These are phyloP conservation scores for Pterula multifida DNA, from an alignment of 1,284 basidiomycete species.

Conservation along the genomic window DNA sequence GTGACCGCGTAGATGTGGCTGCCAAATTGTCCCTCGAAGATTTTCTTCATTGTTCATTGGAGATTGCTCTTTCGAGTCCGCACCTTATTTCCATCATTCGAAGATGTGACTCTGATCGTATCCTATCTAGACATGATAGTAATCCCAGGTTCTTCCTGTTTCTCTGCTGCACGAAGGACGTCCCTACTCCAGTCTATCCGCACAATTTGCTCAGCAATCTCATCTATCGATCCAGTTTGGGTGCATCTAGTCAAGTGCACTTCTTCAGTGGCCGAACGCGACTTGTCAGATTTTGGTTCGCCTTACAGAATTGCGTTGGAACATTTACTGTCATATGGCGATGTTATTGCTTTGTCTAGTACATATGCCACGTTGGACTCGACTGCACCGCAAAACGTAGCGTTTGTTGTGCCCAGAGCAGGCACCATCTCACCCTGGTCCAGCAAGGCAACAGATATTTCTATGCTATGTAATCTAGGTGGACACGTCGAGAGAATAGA, in stretches of 20 bases:
- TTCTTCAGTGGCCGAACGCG: constrained; percentile 31
- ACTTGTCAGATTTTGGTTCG: constrained; percentile 36
- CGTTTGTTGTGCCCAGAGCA: constrained; percentile 71
- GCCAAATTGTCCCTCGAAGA: neutral
- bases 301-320: constrained; percentile 46
- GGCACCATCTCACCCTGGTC: constrained; percentile 86
- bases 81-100: neutral
- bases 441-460: constrained; percentile 83
- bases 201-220: constrained; percentile 37
- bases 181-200: constrained; percentile 59
- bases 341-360: constrained; percentile 44
- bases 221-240: constrained; percentile 74
- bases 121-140: constrained; percentile 37
- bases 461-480: constrained; percentile 63
- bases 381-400: constrained; percentile 25
- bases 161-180: constrained; percentile 62
- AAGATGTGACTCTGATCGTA: neutral
- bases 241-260: constrained; percentile 75
- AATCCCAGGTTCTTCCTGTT: constrained; percentile 60
- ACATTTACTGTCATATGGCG: constrained; percentile 81
- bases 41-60: neutral
- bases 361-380: constrained; percentile 31
- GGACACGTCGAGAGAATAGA: constrained; percentile 58
- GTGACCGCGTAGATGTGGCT: neutral
- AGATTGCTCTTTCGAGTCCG: neutral